Conservation (phyloP, 2,329 filamentous ascomycete genomes). For the Sarocladium kiliense region DNA sequence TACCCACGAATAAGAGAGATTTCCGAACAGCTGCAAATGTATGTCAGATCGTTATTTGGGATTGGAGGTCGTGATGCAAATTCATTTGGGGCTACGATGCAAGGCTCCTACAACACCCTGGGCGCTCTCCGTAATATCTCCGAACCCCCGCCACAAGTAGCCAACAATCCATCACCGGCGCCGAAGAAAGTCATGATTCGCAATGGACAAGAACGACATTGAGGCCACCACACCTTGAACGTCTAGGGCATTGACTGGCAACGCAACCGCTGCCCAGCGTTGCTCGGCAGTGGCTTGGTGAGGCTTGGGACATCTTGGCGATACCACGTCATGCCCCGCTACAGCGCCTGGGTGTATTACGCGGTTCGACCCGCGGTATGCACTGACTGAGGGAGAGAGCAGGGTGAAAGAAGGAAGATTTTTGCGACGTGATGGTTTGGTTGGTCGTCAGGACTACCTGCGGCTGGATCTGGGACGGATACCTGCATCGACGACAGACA, state of each 20-base stretch:
- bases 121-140: not conserved
- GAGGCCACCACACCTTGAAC: not conserved
- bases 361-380: not conserved
- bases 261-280: not conserved
- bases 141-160: not conserved
- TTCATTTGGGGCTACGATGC: too few relatives aligned
- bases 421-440: not conserved
- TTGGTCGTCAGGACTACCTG: conserved; percentile 12
- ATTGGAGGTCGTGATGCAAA: too few relatives aligned
- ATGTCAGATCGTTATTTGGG: too few relatives aligned
- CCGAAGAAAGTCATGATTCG: not conserved
- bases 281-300: not conserved
- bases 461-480: not conserved
- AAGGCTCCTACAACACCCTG: too few relatives aligned
- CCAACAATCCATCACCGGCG: not conserved
- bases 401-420: not conserved
- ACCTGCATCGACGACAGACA: not conserved
- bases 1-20: not conserved
- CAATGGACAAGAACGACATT: too few relatives aligned
- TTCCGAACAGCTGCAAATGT: too few relatives aligned
- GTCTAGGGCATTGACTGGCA: not conserved
- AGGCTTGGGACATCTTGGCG: conserved; percentile 5
- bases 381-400: not conserved
- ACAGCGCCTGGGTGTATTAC: conserved; percentile 1
- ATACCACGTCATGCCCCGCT: conserved; percentile 5